Evolutionary conservation across 2,329 filamentous ascomycete species (phyloP).

Genomic region (Zarea fungicola): DNA sequence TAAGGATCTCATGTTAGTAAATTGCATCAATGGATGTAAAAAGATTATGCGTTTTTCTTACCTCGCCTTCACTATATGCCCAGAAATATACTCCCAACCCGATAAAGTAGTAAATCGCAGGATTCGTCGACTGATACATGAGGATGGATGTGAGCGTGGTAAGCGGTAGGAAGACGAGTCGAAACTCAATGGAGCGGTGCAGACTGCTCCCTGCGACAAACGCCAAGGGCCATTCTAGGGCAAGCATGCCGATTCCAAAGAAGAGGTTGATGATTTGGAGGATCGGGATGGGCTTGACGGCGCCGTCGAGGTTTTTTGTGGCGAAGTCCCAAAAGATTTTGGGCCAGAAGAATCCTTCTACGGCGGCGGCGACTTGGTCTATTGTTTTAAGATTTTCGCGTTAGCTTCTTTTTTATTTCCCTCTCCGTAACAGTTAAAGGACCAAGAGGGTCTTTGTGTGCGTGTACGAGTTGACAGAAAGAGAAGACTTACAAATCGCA

Average conservation of each 20-base stretch:
- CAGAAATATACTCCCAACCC: constrained; percentile 88
- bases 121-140: constrained; percentile 88
- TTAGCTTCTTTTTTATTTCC: not conserved
- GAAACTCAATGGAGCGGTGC: constrained; percentile 82
- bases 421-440: too few relatives aligned
- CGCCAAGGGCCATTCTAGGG: constrained; percentile 85
- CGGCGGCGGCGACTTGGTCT: constrained; percentile 82
- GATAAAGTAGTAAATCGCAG: constrained; percentile 86
- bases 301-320: constrained; percentile 80
- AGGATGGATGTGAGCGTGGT: constrained; percentile 68
- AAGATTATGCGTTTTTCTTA: too few relatives aligned
- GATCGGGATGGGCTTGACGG: constrained; percentile 80
- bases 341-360: constrained; percentile 95
- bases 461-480: not conserved
- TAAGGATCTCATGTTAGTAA: constrained; percentile 17
- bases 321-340: constrained; percentile 98
- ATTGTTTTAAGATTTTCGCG: too few relatives aligned
- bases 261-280: constrained; percentile 88
- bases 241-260: constrained; percentile 70
- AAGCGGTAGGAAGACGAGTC: constrained; percentile 77
- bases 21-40: not conserved
- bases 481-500: constrained; percentile 57
- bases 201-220: constrained; percentile 70
- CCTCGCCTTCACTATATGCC: constrained; percentile 97
- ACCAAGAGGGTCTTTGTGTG: not conserved